Conservation (phyloP, 2,329 filamentous ascomycete species). For the Cordyceps javanica region DNA sequence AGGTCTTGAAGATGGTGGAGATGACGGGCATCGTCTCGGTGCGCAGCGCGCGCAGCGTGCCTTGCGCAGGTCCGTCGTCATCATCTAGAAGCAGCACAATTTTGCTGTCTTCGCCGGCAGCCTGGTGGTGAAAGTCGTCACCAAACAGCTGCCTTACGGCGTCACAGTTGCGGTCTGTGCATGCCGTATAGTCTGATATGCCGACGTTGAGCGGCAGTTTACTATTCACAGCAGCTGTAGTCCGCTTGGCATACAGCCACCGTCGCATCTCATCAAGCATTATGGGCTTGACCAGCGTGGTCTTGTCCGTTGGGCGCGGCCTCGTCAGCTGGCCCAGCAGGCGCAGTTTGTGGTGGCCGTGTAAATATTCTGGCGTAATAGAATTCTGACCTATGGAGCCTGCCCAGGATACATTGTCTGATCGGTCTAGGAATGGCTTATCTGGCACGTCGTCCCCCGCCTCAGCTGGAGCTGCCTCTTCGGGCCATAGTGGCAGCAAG, state of each 20-base stretch:
- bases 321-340: conserved; percentile 64
- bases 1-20: conserved; percentile 67
- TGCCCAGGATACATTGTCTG: conserved; percentile 66
- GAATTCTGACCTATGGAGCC: conserved; percentile 56
- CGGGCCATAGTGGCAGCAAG: conserved; percentile 56
- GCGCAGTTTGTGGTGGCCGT: conserved; percentile 63
- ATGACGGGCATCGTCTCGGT: conserved; percentile 65
- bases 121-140: conserved; percentile 15
- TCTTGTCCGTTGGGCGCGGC: conserved; percentile 40
- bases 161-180: conserved; percentile 39
- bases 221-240: conserved; percentile 46
- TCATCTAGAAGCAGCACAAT: conserved; percentile 70
- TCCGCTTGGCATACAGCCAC: conserved; percentile 27
- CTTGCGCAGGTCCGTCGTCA: conserved; percentile 55
- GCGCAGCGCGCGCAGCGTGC: conserved; percentile 57
- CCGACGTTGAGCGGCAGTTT: conserved; percentile 50
- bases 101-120: conserved; percentile 37
- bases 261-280: conserved; percentile 46
- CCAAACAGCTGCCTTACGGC: conserved; percentile 26
- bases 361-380: conserved; percentile 48
- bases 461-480: conserved; percentile 40
- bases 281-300: conserved; percentile 51
- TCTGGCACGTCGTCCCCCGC: conserved; percentile 12
- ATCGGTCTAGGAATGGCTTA: conserved; percentile 53
- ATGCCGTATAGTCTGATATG: conserved; percentile 52